Conservation (phyloP, 257 asterid species). For the Primulina tabacum region DNA sequence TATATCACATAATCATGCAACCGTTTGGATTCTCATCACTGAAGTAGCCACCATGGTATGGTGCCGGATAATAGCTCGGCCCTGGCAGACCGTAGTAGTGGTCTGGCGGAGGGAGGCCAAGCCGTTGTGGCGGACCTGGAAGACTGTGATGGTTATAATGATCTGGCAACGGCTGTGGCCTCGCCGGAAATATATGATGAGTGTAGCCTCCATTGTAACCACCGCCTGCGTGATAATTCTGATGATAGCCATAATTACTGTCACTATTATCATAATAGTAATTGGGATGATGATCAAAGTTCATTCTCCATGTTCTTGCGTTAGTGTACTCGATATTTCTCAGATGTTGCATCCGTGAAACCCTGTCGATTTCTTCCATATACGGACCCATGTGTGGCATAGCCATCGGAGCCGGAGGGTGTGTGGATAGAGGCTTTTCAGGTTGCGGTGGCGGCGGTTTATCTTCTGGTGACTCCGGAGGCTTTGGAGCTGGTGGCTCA, state of each 20-base stretch:
- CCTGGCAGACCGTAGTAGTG: conserved; percentile 14
- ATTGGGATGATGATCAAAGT: conserved; percentile 13
- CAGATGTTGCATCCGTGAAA: conserved; percentile 15
- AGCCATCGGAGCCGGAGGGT: not conserved
- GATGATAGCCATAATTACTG: conserved; percentile 14
- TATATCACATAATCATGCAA: conserved; percentile 34
- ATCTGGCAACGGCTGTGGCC: not conserved
- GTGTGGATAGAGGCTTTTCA: not conserved
- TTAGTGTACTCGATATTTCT: conserved; percentile 32
- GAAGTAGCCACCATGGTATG: conserved; percentile 21
- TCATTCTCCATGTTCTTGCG: conserved; percentile 27
- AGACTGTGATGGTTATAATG: not conserved
- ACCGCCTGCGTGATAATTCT: not conserved
- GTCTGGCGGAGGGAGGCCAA: conserved; percentile 13
- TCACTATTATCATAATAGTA: conserved; percentile 12
- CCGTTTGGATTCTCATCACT: conserved; percentile 40
- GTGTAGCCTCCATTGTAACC: not conserved
- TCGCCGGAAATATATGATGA: not conserved
- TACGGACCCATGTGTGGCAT: conserved; percentile 26
- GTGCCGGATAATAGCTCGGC: conserved; percentile 14
- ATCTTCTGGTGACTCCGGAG: conserved; percentile 14
- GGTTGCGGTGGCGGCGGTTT: not conserved
- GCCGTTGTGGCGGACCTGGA: conserved; percentile 20
- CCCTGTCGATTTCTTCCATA: conserved; percentile 17
- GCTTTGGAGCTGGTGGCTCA: conserved; percentile 4